phyloP scores from a whole-genome alignment of 2,329 filamentous ascomycete genomes.

The Alternaria gansuensis region DNA sequence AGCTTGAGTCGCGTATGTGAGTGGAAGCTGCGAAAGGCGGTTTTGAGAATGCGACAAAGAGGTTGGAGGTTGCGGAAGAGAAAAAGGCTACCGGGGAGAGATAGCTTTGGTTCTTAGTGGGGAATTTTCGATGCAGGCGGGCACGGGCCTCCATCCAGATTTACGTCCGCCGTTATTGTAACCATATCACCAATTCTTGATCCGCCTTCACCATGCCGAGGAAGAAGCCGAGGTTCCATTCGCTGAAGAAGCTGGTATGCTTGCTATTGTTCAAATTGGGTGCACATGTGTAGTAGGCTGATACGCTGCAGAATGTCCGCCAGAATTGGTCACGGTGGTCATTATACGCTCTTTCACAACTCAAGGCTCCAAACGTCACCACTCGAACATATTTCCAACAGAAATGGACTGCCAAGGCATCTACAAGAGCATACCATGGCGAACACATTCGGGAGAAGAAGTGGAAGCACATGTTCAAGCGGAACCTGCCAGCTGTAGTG shows the following conservation, averaged over 20 bases:
- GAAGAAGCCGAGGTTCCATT: conserved; percentile 68
- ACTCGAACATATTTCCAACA: conserved; percentile 88
- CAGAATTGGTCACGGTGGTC: conserved; percentile 99
- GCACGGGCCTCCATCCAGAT: conserved; percentile 14
- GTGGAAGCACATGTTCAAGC: conserved; percentile 92
- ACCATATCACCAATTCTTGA: conserved; percentile 9
- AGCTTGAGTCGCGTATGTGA: conserved; percentile 20
- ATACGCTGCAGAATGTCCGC: conserved; percentile 76
- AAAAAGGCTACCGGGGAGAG: conserved; percentile 16
- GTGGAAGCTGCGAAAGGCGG: conserved; percentile 6
- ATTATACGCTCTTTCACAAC: conserved; percentile 81
- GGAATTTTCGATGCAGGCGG: conserved; percentile 24
- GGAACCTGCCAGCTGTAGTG: conserved; percentile 80
- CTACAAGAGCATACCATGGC: conserved; percentile 88
- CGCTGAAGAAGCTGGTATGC: conserved; percentile 71
- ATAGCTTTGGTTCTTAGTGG: conserved; percentile 23
- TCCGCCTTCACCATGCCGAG: conserved; percentile 51
- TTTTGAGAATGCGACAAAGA: conserved; percentile 5
- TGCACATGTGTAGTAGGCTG: conserved; percentile 12
- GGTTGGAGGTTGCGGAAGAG: conserved; percentile 6
- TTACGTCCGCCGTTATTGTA: conserved; percentile 20
- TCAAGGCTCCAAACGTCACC: conserved; percentile 54
- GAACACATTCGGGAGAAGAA: conserved; percentile 92
- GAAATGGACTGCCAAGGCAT: conserved; percentile 92
- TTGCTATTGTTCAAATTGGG: not conserved